Conservation (phyloP, 495 filamentous ascomycete species). For the Podospora australis region DNA sequence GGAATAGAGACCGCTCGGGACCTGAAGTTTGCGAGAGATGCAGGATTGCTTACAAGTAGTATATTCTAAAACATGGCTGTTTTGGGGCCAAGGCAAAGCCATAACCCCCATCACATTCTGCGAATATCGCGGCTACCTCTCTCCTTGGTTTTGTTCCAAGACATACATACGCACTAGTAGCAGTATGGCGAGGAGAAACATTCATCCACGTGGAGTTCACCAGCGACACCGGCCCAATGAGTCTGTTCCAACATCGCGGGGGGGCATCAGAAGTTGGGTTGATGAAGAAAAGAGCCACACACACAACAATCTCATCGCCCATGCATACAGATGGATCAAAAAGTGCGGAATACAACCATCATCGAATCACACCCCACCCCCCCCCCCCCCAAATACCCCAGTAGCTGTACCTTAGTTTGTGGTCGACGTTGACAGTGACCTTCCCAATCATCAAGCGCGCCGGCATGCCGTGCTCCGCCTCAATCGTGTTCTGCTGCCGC, state of each 20-base stretch:
- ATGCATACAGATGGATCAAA: background rate
- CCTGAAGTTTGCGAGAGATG: background rate
- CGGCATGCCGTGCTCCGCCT: conserved; percentile 3
- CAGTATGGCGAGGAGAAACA: too few relatives aligned
- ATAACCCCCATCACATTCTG: too few relatives aligned
- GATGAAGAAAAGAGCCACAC: background rate
- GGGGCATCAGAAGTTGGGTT: background rate
- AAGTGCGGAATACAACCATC: background rate
- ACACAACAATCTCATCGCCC: background rate
- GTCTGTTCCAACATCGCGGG: too few relatives aligned
- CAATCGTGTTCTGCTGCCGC: conserved; percentile 9
- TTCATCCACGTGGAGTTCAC: too few relatives aligned
- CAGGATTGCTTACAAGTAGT: too few relatives aligned
- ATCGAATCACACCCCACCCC: too few relatives aligned
- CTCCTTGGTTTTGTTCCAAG: too few relatives aligned
- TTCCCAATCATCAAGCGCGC: background rate
- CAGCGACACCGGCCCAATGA: too few relatives aligned
- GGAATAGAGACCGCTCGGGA: background rate
- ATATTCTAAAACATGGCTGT: too few relatives aligned
- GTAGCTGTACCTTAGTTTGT: background rate
- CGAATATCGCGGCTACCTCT: too few relatives aligned
- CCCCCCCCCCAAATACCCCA: background rate
- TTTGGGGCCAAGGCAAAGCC: too few relatives aligned
- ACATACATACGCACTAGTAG: too few relatives aligned
- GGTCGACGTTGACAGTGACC: background rate